phyloP scores from a whole-genome alignment of 192 early-diverging fungal species.

The Mortierella hygrophila region DNA sequence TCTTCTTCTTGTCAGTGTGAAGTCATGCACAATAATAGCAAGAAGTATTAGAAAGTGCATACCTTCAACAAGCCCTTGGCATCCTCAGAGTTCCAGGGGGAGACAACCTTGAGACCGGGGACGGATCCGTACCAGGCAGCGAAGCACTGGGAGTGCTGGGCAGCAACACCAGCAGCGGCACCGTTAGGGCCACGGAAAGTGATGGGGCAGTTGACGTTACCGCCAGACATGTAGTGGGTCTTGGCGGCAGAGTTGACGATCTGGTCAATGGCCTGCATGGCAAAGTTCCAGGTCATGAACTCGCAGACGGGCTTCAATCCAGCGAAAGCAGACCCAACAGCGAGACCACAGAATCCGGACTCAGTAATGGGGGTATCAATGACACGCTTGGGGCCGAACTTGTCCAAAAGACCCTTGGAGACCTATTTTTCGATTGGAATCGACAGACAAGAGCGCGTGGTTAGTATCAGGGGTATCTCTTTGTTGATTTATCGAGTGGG shows the following conservation, averaged over 20 bases:
- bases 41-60: neutral
- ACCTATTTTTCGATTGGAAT: slow-evolving; percentile 68
- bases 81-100: slow-evolving; percentile 96
- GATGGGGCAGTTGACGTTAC: slow-evolving; percentile 88
- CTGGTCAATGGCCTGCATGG: slow-evolving; percentile 99
- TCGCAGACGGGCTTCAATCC: slow-evolving; percentile 98
- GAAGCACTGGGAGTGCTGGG: slow-evolving; percentile 99
- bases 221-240: slow-evolving; percentile 98
- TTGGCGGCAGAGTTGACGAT: slow-evolving; percentile 99
- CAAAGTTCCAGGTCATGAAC: slow-evolving; percentile 99
- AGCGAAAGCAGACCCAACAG: slow-evolving; percentile 92
- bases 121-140: slow-evolving; percentile 99
- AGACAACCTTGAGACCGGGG: slow-evolving; percentile 97
- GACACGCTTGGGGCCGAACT: slow-evolving; percentile 96
- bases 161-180: slow-evolving; percentile 95
- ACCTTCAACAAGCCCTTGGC: slow-evolving; percentile 95
- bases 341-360: slow-evolving; percentile 97
- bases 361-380: slow-evolving; percentile 99
- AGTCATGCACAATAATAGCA: neutral
- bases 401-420: slow-evolving; percentile 96
- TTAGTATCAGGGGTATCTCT: neutral
- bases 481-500: neutral
- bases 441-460: neutral
- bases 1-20: neutral
- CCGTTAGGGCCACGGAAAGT: slow-evolving; percentile 99